Percentiles rank a stretch among this genome's conserved stretches.
Conservation (phyloP, 106 monocot species). For the Apostasia ramifera region DNA sequence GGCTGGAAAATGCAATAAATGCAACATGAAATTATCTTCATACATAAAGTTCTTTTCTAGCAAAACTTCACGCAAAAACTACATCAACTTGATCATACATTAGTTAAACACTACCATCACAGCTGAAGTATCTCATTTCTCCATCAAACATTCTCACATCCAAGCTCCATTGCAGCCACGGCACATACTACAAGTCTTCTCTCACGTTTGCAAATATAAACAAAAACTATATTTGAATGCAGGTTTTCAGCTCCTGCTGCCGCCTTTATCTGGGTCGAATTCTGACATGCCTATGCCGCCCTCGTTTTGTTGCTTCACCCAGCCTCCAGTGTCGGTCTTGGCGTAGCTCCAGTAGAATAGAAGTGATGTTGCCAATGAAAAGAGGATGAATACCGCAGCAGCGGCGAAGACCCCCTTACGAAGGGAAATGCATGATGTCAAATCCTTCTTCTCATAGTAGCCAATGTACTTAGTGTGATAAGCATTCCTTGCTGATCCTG, state of each 20-base stretch:
- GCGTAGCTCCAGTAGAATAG: slow-evolving; percentile 58
- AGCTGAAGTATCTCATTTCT: too few species aligned
- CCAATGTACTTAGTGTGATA: slow-evolving; percentile 95
- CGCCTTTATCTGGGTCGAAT: slow-evolving; percentile 26
- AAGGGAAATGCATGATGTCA: slow-evolving; percentile 53
- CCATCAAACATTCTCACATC: not conserved
- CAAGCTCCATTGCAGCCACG: not conserved
- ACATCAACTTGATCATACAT: too few species aligned
- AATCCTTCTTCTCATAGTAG: slow-evolving; percentile 53
- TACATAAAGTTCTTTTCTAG: too few species aligned
- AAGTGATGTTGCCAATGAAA: slow-evolving; percentile 46
- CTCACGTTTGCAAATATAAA: not conserved
- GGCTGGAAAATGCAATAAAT: too few species aligned
- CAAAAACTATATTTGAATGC: not conserved
- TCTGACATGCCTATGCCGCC: slow-evolving; percentile 68
- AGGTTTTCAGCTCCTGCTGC: slow-evolving; percentile 4
- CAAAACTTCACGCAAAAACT: too few species aligned
- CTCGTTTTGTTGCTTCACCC: slow-evolving; percentile 80
- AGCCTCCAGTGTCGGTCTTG: slow-evolving; percentile 45
- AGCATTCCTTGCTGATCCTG: slow-evolving; percentile 90
- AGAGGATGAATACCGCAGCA: slow-evolving; percentile 55
- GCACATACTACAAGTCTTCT: not conserved
- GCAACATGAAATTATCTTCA: too few species aligned
- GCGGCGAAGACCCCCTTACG: slow-evolving; percentile 88
- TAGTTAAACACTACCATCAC: too few species aligned